A percentile compares a stretch with the other conserved stretches of the same genome.
phyloP scores from a whole-genome alignment of 2,329 filamentous ascomycete genomes.

The Clonostachys rhizophaga region DNA sequence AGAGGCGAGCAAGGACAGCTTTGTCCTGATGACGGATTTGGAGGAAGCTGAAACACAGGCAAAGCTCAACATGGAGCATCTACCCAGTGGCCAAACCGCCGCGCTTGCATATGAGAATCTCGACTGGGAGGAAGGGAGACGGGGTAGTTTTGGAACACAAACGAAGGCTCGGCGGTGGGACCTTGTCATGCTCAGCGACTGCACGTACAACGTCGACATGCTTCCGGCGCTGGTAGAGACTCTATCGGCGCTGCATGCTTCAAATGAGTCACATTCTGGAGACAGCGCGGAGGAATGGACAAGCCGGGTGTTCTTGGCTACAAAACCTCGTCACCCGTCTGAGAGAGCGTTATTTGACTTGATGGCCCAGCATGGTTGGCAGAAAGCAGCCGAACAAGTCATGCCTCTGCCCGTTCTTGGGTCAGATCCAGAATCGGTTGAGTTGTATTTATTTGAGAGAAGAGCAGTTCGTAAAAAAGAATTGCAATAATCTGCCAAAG shows the following conservation, averaged over 20 bases:
- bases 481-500: too few relatives aligned
- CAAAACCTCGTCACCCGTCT: slow-evolving; percentile 50
- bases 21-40: slow-evolving; percentile 51
- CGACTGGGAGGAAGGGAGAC: slow-evolving; percentile 49
- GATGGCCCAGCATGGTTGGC: slow-evolving; percentile 40
- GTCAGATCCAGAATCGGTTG: slow-evolving; percentile 36
- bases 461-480: slow-evolving; percentile 3
- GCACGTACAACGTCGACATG: slow-evolving; percentile 56
- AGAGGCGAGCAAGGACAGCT: neutral
- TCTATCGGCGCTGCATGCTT: slow-evolving; percentile 39
- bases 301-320: slow-evolving; percentile 46
- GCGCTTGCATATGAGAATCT: slow-evolving; percentile 45
- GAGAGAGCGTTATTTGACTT: slow-evolving; percentile 44
- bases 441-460: slow-evolving; percentile 47
- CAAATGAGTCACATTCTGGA: slow-evolving; percentile 18
- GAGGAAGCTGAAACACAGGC: slow-evolving; percentile 47
- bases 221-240: slow-evolving; percentile 49
- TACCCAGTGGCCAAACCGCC: slow-evolving; percentile 4
- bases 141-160: slow-evolving; percentile 35
- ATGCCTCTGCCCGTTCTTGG: slow-evolving; percentile 41
- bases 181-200: slow-evolving; percentile 51
- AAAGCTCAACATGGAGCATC: slow-evolving; percentile 36
- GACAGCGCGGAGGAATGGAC: neutral
- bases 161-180: slow-evolving; percentile 40
- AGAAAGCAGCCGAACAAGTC: slow-evolving; percentile 28